Percentiles rank a stretch among this genome's conserved stretches.
Conservation (phyloP, 2,329 filamentous ascomycete species). For the Colletotrichum neosansevieriae region DNA sequence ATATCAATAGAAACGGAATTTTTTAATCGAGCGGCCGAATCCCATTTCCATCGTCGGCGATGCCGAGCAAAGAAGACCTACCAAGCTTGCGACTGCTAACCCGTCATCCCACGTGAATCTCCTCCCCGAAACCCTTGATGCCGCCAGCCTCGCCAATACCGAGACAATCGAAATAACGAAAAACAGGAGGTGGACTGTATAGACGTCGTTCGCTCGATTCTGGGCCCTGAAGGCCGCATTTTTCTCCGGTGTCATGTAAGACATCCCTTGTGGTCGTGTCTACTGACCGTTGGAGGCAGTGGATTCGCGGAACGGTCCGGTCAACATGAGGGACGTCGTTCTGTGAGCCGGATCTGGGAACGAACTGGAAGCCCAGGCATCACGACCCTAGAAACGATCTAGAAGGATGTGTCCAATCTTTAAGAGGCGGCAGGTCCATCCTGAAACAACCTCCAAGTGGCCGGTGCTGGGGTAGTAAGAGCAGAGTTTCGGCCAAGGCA, state of each 20-base stretch:
- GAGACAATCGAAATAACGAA: constrained; percentile 25
- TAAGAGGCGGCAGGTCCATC: neutral
- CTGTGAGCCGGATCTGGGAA: neutral
- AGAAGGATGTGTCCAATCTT: neutral
- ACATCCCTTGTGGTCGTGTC: constrained; percentile 12
- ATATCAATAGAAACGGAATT: neutral
- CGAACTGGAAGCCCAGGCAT: neutral
- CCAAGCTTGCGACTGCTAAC: constrained; percentile 21
- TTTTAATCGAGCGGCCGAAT: no score
- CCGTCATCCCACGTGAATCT: constrained; percentile 31
- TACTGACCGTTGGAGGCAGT: constrained; percentile 1
- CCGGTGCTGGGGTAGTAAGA: neutral
- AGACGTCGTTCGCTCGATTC: constrained; percentile 23
- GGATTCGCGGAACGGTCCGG: neutral
- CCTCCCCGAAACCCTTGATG: constrained; percentile 13
- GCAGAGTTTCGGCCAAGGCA: constrained; percentile 20
- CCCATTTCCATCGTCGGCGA: neutral
- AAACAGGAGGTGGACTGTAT: constrained; percentile 13
- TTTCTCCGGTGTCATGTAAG: constrained; percentile 18
- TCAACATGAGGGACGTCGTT: constrained; percentile 11
- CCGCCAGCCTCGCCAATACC: constrained; percentile 12
- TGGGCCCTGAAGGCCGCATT: constrained; percentile 28
- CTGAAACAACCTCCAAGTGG: neutral
- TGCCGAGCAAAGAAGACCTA: neutral
- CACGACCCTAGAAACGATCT: neutral